phyloP scores from a whole-genome alignment of 192 early-diverging fungal genomes.

The Coemansia furcata region DNA sequence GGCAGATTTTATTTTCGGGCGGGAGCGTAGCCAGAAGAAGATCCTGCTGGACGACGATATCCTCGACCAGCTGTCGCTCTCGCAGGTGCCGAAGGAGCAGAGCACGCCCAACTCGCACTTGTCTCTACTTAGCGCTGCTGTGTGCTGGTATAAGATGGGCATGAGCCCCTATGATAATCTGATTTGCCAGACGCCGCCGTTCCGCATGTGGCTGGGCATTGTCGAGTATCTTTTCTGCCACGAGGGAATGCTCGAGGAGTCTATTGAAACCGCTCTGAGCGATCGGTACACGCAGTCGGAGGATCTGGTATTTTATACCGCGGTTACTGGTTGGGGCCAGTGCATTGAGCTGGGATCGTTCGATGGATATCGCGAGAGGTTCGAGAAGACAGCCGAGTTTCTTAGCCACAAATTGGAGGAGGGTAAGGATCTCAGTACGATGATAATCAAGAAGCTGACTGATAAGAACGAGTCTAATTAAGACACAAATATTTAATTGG shows the following conservation, averaged over 20 bases:
- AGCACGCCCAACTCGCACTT: constrained; percentile 87
- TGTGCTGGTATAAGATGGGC: constrained; percentile 84
- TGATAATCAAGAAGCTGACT: constrained; percentile 52
- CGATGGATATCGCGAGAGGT: constrained; percentile 80
- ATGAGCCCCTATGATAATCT: constrained; percentile 92
- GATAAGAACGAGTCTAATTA: constrained; percentile 2
- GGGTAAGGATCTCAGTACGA: constrained; percentile 57
- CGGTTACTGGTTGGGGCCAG: constrained; percentile 90
- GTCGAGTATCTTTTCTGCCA: constrained; percentile 90
- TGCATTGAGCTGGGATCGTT: constrained; percentile 78
- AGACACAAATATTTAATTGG: too few species aligned
- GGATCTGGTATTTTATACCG: constrained; percentile 85
- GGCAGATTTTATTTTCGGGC: constrained; percentile 82
- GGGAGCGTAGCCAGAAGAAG: constrained; percentile 56
- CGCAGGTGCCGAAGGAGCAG: constrained; percentile 69
- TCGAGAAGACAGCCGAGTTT: constrained; percentile 80
- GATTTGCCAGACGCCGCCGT: constrained; percentile 94
- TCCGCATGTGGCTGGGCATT: constrained; percentile 91
- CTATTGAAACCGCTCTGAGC: constrained; percentile 79
- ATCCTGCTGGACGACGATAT: constrained; percentile 80
- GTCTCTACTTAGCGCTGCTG: constrained; percentile 89
- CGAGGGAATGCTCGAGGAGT: constrained; percentile 74
- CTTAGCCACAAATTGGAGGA: constrained; percentile 65
- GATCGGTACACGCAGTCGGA: constrained; percentile 71
- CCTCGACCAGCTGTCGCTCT: constrained; percentile 85